Base-by-base conservation (phyloP, 2,329 filamentous ascomycete genomes). In the Macroventuria anomochaeta region DNA sequence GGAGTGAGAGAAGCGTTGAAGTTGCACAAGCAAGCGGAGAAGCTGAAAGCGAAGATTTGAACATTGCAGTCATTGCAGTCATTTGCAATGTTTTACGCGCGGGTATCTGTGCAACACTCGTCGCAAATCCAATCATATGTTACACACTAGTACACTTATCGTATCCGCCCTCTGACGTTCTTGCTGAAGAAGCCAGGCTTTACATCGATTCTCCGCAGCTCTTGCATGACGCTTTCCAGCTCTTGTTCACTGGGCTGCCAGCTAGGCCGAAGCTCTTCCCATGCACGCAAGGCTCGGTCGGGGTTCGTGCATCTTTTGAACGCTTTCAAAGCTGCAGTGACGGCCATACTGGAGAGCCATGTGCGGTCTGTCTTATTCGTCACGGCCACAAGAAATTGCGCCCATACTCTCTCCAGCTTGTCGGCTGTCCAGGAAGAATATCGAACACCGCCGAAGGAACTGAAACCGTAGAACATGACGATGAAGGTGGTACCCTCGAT, bases 391-490 rank as follows among this genome's bases (percentile, higher is more conserved):
- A 74, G 44, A 34, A 67, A 73, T 34, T 71, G 58, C 0, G n/a
- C 38, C 69, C 69, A 74, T 5, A 67, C 37, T 15, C 59, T 59
- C 46, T 88, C 81, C 2, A 97, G 82, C n/a, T 86, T 83, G 59
- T 82, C 75, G 25, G 80, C 77, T 23, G 85, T 91, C 93, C 95
- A 99, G 11, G 85, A 81, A 0, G 87, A 86, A 58, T 86, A 79
- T 20, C 79, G 76, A 15, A 81, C 74, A 21, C 85, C 86, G 10
- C 93, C 93, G 67, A 96, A 88, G 2, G 78, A 73, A 26, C 83
- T 81, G 69, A 97, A 99, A 0, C 90, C 92, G 64, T 91, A 88
- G 76, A 97, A 90, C 3, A 97, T 79, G 7, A 88, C 82, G 31
- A 95, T 79, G 67, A 93, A 97, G 20, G 96, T 83, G 52, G 88